Evolutionary conservation across 2,329 filamentous ascomycete species (phyloP).

Genomic region (Cladobotryum protrusum): DNA sequence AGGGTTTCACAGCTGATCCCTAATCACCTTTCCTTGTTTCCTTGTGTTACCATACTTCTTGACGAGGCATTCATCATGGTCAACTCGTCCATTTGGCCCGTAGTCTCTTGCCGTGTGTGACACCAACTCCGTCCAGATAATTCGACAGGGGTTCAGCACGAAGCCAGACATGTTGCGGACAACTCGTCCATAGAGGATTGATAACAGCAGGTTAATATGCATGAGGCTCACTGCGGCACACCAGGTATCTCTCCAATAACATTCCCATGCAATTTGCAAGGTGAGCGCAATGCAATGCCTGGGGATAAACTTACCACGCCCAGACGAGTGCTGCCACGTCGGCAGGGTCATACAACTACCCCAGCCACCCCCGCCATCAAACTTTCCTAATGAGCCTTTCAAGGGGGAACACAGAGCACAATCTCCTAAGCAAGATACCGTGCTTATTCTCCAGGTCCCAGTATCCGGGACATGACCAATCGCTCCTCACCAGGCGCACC

Average conservation of each 20-base stretch:
- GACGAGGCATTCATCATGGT: neutral
- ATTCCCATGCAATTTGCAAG: constrained; percentile 9
- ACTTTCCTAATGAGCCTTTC: constrained; percentile 2
- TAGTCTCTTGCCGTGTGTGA: neutral
- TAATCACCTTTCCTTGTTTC: neutral
- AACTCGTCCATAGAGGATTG: neutral
- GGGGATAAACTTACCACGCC: constrained; percentile 1
- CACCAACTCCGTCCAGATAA: neutral
- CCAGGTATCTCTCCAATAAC: neutral
- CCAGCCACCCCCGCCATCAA: constrained; percentile 10
- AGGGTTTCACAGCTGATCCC: neutral
- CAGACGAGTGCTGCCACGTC: constrained; percentile 13
- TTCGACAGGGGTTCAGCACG: neutral
- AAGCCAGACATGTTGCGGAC: neutral
- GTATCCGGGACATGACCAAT: neutral
- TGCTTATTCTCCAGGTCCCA: neutral
- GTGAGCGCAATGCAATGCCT: constrained; percentile 4
- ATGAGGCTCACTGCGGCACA: neutral
- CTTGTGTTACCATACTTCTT: neutral
- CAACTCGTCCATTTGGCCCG: neutral
- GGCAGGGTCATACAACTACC: constrained; percentile 9
- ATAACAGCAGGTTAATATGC: neutral
- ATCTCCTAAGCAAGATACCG: constrained; percentile 2
- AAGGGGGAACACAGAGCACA: neutral
- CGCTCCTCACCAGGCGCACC: neutral